Evolutionary conservation across 129 eudicot species (phyloP), one percentile per base, ranked within the genome.

Genomic region (Erigeron canadensis): DNA sequence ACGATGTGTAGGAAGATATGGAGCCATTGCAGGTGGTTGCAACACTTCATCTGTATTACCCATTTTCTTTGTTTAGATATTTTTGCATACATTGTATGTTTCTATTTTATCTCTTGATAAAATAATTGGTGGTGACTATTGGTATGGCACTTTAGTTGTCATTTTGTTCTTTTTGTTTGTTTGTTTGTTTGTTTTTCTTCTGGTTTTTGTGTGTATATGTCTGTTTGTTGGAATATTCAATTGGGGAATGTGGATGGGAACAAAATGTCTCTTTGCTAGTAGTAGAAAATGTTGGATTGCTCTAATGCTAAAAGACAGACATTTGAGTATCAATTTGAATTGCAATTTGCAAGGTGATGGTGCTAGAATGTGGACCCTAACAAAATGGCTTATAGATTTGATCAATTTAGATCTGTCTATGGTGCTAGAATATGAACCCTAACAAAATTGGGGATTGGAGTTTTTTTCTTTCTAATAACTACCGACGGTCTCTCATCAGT

Each of bases 1-100:
- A 64, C 51, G 72, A 22, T 15, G 44, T 46, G 22, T 21, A 10
- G 21, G 69, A 68, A 15, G 8, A n/a, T 51, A 54, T 10, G 75
- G 75, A 47, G 81, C 65, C 68, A 69, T 60, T 44, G 81, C 81
- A 8, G 81, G 81, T 39, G 70, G 63, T 21, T 37, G 43, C 45
- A 76, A 13, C 46, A 69, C 75, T 69, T 60, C 75, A 59, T 69
- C 23, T 53, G 56, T 64, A 55, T 65, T 23, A 47, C 45, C 75
- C 75, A 69, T 77, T 47, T 69, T 69, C 11, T 37, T 28, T 2
- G 44, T 37, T 43, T 67, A 18, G 63, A 23, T 60, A n/a, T 69
- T 54, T 77, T 77, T 28, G 34, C 47, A 77, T 43, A 59, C 19
- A 11, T 19, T 19, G 16, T n/a, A 3, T 39, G 37, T 15, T 73